Percentiles rank a stretch among this genome's conserved stretches.
Evolutionary conservation across 2,329 filamentous ascomycete genomes (phyloP).

Genomic region (Verticillium tricorpus): DNA sequence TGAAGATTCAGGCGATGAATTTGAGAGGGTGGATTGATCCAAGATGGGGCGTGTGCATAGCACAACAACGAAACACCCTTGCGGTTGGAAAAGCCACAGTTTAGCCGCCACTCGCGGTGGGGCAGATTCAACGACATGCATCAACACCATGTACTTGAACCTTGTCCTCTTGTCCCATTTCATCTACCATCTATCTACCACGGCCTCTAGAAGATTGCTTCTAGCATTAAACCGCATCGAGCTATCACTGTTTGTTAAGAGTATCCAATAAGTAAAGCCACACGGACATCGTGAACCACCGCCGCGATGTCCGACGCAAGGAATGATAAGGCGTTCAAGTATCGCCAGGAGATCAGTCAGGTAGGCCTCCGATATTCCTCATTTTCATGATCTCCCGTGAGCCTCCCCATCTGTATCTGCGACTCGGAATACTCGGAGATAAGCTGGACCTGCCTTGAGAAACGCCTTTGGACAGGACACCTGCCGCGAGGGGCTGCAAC

Average conservation of each 20-base stretch:
- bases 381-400: neutral
- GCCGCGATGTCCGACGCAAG: slow-evolving; percentile 36
- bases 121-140: neutral
- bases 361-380: slow-evolving; percentile 40
- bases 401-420: too few species aligned
- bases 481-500: too few species aligned
- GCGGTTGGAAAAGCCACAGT: neutral
- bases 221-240: slow-evolving; percentile 12
- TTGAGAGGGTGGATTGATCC: neutral
- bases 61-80: neutral
- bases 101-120: neutral
- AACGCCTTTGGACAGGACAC: too few species aligned
- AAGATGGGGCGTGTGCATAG: neutral
- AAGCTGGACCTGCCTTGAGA: too few species aligned
- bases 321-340: slow-evolving; percentile 69
- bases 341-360: slow-evolving; percentile 98
- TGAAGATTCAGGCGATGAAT: neutral
- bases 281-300: neutral
- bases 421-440: too few species aligned
- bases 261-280: neutral
- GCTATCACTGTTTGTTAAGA: neutral
- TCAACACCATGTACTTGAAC: neutral
- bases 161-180: neutral
- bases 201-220: slow-evolving; percentile 4
- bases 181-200: neutral